Evolutionary conservation across 164 flowering plant genomes (phyloP), one percentile per base, ranked within the genome.

Genomic region (Vitis rupestris): DNA sequence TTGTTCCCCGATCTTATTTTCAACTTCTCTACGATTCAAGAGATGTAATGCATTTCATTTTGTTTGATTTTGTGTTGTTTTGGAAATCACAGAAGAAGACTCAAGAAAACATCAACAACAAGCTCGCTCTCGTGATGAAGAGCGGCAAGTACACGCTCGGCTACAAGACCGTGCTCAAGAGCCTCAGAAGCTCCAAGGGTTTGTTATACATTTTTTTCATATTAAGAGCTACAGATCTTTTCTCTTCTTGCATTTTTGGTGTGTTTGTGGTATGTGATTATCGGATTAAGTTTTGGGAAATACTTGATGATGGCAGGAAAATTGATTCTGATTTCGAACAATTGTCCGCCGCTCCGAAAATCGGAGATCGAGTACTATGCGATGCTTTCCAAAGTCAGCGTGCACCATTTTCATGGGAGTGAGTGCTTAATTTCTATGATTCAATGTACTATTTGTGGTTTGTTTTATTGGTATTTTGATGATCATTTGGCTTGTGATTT

Each of bases 81-180:
- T 6, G 61, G 9, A 27, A 37, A 37, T 53, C 67, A 82, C 90
- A 88, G 91, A 90, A 88, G 83, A 90, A 84, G 91, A 87, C 91
- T 10, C 93, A 88, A 79, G 96, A 90, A 78, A 85, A 86, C 81
- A 88, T 90, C 78, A 90, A 90, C 89, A 90, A 78, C 78, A 79
- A 91, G 67, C 75, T 90, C 51, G 96, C 96, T 74, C 88, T 89
- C 15, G 93, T 87, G 27, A 85, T 88, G 93, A 90, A 88, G 91
- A 88, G 96, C 49, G 96, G 96, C 0, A 90, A 88, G 70, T 88
- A 79, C 81, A 86, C 91, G 1, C 79, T 90, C 9, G 96, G 93
- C 3, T 90, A 90, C 84, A 90, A 90, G 76, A 87, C 96, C 19
- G 93, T 90, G 51, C 89, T 90, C 65, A 82, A 76, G 48, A 68